These are phyloP conservation scores for Globisporangium echinulatum DNA, from an alignment of 352 stramenopile species.

Conservation along the genomic window DNA sequence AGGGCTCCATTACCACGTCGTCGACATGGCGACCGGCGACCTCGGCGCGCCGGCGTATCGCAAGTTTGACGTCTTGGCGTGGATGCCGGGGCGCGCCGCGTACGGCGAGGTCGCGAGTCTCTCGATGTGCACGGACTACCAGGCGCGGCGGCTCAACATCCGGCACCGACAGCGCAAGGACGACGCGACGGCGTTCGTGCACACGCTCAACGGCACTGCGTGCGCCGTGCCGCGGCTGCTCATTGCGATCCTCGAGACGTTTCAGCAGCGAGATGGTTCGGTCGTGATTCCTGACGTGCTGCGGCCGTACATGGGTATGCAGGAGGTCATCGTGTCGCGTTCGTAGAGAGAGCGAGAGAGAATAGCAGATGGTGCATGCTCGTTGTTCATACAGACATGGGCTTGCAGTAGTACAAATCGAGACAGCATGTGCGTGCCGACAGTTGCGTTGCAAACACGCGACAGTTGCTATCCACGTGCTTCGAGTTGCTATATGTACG, in stretches of 20 bases:
- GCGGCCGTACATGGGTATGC: conserved; percentile 73
- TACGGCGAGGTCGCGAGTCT: conserved; percentile 83
- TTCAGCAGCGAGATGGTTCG: conserved; percentile 73
- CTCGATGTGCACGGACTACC: conserved; percentile 89
- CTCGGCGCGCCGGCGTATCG: conserved; percentile 74
- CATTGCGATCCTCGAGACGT: conserved; percentile 82
- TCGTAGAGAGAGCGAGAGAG: background rate
- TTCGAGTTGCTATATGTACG: too few relatives aligned
- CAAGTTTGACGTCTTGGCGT: conserved; percentile 86
- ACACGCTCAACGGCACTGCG: conserved; percentile 86
- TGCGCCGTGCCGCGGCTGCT: conserved; percentile 76
- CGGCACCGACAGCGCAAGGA: conserved; percentile 66
- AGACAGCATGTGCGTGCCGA: too few relatives aligned
- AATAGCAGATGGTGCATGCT: too few relatives aligned
- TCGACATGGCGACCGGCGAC: conserved; percentile 83
- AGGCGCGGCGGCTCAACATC: conserved; percentile 81
- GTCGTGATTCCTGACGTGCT: conserved; percentile 75
- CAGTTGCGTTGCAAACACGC: too few relatives aligned
- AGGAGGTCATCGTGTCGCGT: conserved; percentile 44
- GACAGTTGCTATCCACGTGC: too few relatives aligned
- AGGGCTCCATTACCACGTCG: conserved; percentile 69
- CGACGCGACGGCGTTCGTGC: conserved; percentile 65
- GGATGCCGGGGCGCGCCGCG: conserved; percentile 74
- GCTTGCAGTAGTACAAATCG: too few relatives aligned
- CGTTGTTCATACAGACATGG: too few relatives aligned